phyloP scores from a whole-genome alignment of 2,329 filamentous ascomycete species.

The Erysiphe pisi region DNA sequence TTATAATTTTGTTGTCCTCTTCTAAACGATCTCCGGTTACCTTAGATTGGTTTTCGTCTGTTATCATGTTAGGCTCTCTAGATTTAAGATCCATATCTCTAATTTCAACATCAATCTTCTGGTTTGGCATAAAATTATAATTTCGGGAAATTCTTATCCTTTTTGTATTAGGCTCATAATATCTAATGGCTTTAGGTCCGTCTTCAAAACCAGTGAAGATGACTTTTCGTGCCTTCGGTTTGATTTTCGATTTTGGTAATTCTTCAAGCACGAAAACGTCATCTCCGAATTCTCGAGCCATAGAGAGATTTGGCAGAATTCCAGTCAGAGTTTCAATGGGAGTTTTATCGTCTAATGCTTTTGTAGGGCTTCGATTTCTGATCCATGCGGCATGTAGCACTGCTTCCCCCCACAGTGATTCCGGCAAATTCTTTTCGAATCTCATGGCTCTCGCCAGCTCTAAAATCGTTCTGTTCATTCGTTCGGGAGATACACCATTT shows the following conservation, averaged over 20 bases:
- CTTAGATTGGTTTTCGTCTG: too few species aligned
- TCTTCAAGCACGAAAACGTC: background rate
- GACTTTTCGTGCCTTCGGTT: background rate
- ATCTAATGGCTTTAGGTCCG: background rate
- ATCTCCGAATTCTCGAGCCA: too few species aligned
- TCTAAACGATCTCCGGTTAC: too few species aligned
- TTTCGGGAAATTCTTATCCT: background rate
- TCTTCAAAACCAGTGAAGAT: background rate
- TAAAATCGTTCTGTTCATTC: background rate
- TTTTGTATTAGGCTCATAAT: background rate
- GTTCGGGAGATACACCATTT: background rate
- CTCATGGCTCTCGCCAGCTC: background rate
- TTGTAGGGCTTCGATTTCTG: background rate
- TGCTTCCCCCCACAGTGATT: background rate
- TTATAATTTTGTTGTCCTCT: too few species aligned
- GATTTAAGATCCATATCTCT: too few species aligned
- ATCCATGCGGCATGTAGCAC: background rate
- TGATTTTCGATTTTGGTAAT: background rate
- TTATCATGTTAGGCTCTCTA: too few species aligned
- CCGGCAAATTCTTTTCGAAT: background rate
- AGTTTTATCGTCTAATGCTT: background rate
- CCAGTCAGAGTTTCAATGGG: background rate
- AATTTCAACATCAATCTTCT: too few species aligned
- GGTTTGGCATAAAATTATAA: background rate
- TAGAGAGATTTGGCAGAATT: background rate